These are phyloP conservation scores for Epichloe hybrida DNA, from an alignment of 2,329 filamentous ascomycete species.

Conservation along the genomic window DNA sequence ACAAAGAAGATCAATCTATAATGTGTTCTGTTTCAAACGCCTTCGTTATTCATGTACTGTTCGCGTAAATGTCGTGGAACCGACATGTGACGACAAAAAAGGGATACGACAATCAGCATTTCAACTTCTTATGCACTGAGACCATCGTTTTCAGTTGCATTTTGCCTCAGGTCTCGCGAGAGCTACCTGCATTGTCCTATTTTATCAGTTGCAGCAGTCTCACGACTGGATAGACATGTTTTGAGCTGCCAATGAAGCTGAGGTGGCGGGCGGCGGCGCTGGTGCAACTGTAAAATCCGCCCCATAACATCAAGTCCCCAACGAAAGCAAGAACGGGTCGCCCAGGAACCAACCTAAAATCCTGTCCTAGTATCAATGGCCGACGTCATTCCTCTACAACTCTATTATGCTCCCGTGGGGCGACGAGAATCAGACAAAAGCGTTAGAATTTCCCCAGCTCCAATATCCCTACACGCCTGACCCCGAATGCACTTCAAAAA, in stretches of 20 bases:
- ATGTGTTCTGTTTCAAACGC: not conserved
- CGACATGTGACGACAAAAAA: not conserved
- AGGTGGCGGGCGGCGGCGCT: not conserved
- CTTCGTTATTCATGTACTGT: not conserved
- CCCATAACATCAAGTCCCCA: not conserved
- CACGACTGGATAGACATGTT: not conserved
- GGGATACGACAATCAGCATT: too few species aligned
- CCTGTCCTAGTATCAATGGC: not conserved
- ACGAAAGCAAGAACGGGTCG: not conserved
- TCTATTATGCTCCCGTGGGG: not conserved
- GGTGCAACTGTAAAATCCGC: not conserved
- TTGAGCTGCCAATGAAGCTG: not conserved
- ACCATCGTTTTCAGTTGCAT: too few species aligned
- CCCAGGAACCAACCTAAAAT: too few species aligned
- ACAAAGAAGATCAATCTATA: not conserved
- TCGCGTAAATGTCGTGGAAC: too few species aligned
- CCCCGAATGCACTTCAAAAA: too few species aligned
- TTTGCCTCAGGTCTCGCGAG: too few species aligned
- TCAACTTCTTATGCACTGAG: too few species aligned
- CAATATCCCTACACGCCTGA: too few species aligned
- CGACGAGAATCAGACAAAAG: not conserved
- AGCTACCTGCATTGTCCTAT: too few species aligned
- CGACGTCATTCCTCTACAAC: slow-evolving; percentile 1
- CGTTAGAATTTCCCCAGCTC: too few species aligned
- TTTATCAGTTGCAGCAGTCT: too few species aligned